Base-by-base conservation (phyloP, 192 early-diverging fungal genomes). In the Backusella tuberculispora region DNA sequence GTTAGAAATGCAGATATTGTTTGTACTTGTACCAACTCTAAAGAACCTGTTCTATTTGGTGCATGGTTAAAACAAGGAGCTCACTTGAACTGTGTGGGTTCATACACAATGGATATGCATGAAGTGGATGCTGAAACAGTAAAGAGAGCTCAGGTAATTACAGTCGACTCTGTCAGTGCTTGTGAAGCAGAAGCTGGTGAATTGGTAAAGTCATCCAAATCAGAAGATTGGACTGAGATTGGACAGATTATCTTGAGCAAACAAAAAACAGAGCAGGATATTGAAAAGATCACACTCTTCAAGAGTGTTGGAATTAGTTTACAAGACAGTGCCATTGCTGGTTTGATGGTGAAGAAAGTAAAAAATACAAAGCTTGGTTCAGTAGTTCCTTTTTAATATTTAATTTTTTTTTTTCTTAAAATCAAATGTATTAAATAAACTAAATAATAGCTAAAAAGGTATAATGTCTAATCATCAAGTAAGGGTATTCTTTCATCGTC, bases 301-400 rank as follows among this genome's bases (percentile, higher is more conserved):
- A 88, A 88, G 77, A 86, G 85, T 45, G 87, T 88, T 6, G 87
- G 87, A 1, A 83, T 88, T 48, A 83, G 83, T 42, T 82, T 83
- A 5, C 87, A 88, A 74, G 87, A 88, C 75, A 83, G 81, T 21
- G 85, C 85, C 24, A 85, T 88, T 7, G 81, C 85, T 38, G 74
- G 74, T 1, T 69, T 83, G 66, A 80, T 88, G 9, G 69, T 82
- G 5, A 76, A 80, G 6, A 66, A 45, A 37, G 87, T 85, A 15
- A 84, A 88, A 40, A 44, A 74, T 34, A 66, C 38, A 65, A 50
- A 78, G 5, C 14, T 88, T 17, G 87, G 87, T 2, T 34, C 74
- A 4, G 66, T 76, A 5, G 81, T 84, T 26, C 72, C 75, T 6
- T 76, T 80, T 42, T 86, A 82, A 73, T n/a, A 24, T 19, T 5